A percentile compares a stretch with the other conserved stretches of the same genome.
phyloP scores from a whole-genome alignment of 2,329 filamentous ascomycete genomes.

The Alternaria viburni region DNA sequence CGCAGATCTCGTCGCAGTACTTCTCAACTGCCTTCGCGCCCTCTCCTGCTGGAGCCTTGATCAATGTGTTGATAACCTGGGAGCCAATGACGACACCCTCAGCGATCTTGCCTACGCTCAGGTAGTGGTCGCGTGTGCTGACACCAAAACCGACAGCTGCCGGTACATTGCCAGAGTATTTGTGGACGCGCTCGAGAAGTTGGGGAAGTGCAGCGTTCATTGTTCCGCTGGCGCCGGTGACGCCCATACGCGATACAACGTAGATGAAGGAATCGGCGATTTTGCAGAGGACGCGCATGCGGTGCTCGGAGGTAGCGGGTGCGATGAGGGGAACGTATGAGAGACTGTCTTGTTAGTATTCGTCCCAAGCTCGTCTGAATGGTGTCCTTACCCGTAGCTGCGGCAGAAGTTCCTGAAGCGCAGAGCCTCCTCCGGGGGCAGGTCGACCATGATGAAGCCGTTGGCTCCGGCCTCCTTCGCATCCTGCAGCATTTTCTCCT shows the following conservation, averaged over 20 bases:
- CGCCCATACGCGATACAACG: constrained; percentile 95
- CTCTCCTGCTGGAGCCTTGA: constrained; percentile 69
- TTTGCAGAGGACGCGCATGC: constrained; percentile 94
- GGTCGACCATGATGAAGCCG: constrained; percentile 94
- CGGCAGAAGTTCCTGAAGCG: constrained; percentile 87
- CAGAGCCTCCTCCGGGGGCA: constrained; percentile 94
- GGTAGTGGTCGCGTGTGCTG: constrained; percentile 92
- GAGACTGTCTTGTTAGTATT: constrained; percentile 59
- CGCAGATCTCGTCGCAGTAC: constrained; percentile 79
- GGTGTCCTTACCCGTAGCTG: constrained; percentile 68
- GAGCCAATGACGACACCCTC: constrained; percentile 97
- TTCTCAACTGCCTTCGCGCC: constrained; percentile 78
- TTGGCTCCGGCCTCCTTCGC: constrained; percentile 85
- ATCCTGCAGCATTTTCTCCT: constrained; percentile 85
- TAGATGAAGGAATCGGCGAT: constrained; percentile 99
- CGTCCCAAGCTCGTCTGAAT: background rate
- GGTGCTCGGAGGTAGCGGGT: constrained; percentile 86
- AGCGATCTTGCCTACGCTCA: constrained; percentile 80
- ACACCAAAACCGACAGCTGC: constrained; percentile 95
- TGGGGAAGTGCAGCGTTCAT: constrained; percentile 83
- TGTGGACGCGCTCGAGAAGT: constrained; percentile 83
- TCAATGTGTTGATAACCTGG: constrained; percentile 86
- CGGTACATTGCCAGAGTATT: constrained; percentile 88
- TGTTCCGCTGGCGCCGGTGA: constrained; percentile 86
- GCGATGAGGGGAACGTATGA: constrained; percentile 98